phyloP scores from a whole-genome alignment of 2,329 filamentous ascomycete genomes.

The Fusarium tuaranense region DNA sequence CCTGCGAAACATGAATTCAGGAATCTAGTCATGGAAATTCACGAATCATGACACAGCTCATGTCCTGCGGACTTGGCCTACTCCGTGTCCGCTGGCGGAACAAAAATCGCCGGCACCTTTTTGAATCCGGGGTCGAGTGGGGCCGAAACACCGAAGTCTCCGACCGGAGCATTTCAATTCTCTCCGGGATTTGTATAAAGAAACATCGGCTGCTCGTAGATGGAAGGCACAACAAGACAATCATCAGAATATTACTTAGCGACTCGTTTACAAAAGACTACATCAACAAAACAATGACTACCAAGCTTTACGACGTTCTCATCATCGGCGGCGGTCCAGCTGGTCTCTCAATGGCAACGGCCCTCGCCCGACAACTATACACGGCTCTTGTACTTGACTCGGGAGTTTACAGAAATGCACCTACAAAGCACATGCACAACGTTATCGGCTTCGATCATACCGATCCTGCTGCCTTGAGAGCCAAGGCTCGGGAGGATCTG shows the following conservation, averaged over 20 bases:
- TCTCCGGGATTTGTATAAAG: conserved; percentile 31
- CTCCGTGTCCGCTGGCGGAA: background rate
- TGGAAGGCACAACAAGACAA: background rate
- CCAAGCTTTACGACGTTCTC: conserved; percentile 59
- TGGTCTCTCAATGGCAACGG: conserved; percentile 60
- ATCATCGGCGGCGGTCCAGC: conserved; percentile 66
- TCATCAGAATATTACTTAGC: background rate
- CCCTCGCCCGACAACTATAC: conserved; percentile 62
- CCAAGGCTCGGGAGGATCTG: conserved; percentile 50
- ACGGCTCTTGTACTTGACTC: conserved; percentile 63
- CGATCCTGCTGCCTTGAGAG: conserved; percentile 50
- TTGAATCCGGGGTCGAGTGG: background rate
- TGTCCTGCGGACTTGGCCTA: background rate
- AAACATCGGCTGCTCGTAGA: background rate
- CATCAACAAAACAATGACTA: conserved; percentile 11
- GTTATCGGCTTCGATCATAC: conserved; percentile 55
- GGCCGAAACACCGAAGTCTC: conserved; percentile 33
- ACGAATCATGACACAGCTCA: background rate
- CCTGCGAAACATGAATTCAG: background rate
- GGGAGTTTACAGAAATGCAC: conserved; percentile 61
- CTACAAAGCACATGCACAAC: conserved; percentile 62
- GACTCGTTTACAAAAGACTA: background rate
- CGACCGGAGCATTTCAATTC: conserved; percentile 33
- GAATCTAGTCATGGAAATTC: background rate
- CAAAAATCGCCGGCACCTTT: background rate